Conservation (phyloP, 352 stramenopile species). For the Pythium utonaiense region DNA sequence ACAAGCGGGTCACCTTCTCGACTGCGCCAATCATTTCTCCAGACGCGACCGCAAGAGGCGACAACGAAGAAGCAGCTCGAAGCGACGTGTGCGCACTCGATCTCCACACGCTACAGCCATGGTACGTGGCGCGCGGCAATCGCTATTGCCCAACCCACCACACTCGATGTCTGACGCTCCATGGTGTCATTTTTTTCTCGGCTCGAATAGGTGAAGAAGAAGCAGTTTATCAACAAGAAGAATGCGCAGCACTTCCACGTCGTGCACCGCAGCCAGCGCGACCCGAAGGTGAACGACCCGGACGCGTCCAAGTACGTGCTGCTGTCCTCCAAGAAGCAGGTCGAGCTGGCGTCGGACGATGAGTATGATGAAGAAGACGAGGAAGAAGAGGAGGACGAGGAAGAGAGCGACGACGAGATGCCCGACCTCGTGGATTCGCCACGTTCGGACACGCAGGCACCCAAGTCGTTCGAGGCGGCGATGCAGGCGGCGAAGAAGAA, state of each 20-base stretch:
- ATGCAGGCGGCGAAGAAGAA: conserved; percentile 19
- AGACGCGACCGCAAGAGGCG: neutral
- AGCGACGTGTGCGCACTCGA: neutral
- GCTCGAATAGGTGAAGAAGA: conserved; percentile 41
- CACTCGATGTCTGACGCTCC: neutral
- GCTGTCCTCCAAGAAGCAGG: conserved; percentile 61
- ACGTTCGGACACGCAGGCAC: conserved; percentile 10
- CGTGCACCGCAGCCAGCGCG: conserved; percentile 80
- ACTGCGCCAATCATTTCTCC: conserved; percentile 8
- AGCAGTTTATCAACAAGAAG: conserved; percentile 87
- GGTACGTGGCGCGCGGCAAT: neutral
- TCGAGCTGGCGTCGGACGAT: conserved; percentile 55
- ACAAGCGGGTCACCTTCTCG: neutral
- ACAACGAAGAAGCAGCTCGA: conserved; percentile 1
- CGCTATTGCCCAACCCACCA: too few relatives aligned
- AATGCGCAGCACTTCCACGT: conserved; percentile 84
- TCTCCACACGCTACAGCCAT: neutral
- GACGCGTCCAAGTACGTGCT: conserved; percentile 84
- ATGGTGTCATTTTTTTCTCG: neutral
- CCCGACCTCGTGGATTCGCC: conserved; percentile 20
- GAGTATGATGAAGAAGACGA: conserved; percentile 39
- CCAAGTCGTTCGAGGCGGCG: conserved; percentile 4
- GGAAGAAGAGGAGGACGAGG: conserved; percentile 15
- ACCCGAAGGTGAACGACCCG: conserved; percentile 76
- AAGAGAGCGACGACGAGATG: conserved; percentile 26